These are phyloP conservation scores for thale cress (Arabidopsis thaliana) DNA, from an alignment of 345 rosid species.

Conservation along the genomic window DNA sequence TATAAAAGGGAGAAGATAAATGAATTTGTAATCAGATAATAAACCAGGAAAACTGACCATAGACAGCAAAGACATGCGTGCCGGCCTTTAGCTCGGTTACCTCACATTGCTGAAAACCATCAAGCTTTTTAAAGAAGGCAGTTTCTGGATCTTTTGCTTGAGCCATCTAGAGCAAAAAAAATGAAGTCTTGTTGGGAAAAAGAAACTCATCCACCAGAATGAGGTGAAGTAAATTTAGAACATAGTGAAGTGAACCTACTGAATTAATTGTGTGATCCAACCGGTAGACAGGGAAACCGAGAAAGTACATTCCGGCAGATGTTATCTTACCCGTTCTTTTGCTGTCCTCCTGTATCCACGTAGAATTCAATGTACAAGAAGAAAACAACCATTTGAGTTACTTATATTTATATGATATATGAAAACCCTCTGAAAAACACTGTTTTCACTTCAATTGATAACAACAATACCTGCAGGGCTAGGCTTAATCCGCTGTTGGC, in stretches of 20 bases:
- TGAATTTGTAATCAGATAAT: constrained; percentile 15
- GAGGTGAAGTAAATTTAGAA: constrained; percentile 5
- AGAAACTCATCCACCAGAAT: constrained; percentile 1
- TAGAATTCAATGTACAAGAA: constrained; percentile 16
- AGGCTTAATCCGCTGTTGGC: constrained; percentile 86
- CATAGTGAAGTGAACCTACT: constrained; percentile 52
- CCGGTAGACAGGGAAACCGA: constrained; percentile 92
- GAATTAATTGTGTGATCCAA: constrained; percentile 79
- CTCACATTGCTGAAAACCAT: constrained; percentile 98
- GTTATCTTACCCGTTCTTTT: constrained; percentile 78
- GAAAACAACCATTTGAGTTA: constrained; percentile 17
- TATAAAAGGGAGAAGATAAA: neutral
- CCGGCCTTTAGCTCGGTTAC: constrained; percentile 89
- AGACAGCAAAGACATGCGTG: constrained; percentile 87
- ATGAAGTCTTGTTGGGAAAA: neutral
- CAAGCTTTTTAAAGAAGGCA: constrained; percentile 89
- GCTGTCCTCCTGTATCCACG: constrained; percentile 77
- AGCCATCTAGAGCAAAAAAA: constrained; percentile 58
- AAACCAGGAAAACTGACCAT: constrained; percentile 63
- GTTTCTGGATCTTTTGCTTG: constrained; percentile 92
- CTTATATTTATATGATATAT: neutral
- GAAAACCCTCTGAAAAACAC: neutral
- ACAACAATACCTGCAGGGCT: constrained; percentile 75
- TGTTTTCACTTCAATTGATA: neutral
- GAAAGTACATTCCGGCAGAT: constrained; percentile 98